Evolutionary conservation across 2,329 filamentous ascomycete genomes (phyloP).

Genomic region (Coniochaeta sp.): DNA sequence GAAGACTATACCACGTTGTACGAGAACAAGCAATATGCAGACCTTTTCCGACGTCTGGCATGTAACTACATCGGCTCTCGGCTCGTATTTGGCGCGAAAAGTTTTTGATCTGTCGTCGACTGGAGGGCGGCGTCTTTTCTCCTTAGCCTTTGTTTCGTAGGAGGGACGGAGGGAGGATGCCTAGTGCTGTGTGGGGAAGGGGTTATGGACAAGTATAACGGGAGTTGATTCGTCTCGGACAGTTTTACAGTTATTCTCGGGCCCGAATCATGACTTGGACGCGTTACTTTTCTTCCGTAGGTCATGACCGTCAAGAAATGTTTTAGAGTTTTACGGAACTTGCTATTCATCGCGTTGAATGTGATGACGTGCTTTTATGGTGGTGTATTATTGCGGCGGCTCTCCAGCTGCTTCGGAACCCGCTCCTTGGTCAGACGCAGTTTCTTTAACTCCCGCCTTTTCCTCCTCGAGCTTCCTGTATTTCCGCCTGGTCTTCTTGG

Average conservation of each 20-base stretch:
- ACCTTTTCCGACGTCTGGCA: conserved; percentile 34
- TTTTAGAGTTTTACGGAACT: background rate
- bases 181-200: conserved; percentile 27
- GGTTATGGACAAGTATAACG: conserved; percentile 25
- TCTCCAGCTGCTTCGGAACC: background rate
- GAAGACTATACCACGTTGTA: conserved; percentile 26
- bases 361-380: background rate
- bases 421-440: background rate
- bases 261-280: conserved; percentile 1
- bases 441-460: conserved; percentile 15
- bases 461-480: conserved; percentile 56
- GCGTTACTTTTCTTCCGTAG: conserved; percentile 1
- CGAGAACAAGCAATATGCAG: conserved; percentile 36
- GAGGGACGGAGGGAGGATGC: conserved; percentile 40
- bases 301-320: background rate
- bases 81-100: conserved; percentile 49
- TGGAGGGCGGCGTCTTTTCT: conserved; percentile 41
- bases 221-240: background rate
- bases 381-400: background rate
- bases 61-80: conserved; percentile 43
- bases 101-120: conserved; percentile 47
- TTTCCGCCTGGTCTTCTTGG: conserved; percentile 79
- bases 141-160: conserved; percentile 37
- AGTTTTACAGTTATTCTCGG: conserved; percentile 2
- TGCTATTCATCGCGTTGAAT: background rate